Evolutionary conservation across 2,329 filamentous ascomycete genomes (phyloP).

Genomic region (Colletotrichum salicis): DNA sequence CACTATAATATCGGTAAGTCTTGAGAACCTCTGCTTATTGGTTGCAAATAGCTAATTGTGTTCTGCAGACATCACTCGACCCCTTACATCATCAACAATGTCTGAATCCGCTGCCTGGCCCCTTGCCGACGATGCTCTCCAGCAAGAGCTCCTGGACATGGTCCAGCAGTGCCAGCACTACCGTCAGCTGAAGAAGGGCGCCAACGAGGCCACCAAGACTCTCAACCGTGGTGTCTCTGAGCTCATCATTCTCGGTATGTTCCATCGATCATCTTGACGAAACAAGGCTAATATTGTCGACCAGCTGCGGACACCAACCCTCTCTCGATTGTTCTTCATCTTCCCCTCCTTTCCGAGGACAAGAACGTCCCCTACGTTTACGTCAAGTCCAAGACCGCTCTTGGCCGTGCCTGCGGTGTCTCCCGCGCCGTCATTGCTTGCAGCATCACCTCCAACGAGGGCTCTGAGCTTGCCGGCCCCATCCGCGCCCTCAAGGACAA

Average conservation of each 20-base stretch:
- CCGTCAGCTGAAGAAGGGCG: constrained; percentile 85
- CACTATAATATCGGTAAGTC: constrained; percentile 26
- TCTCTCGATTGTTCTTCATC: constrained; percentile 86
- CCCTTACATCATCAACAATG: constrained; percentile 27
- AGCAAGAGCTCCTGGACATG: constrained; percentile 85
- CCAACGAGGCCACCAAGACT: constrained; percentile 75
- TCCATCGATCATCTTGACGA: neutral
- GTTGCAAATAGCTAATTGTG: neutral
- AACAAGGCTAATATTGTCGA: neutral
- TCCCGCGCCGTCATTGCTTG: constrained; percentile 86
- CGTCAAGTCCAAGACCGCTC: constrained; percentile 76
- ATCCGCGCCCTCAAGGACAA: constrained; percentile 92
- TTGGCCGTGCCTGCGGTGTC: constrained; percentile 91
- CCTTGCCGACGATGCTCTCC: constrained; percentile 77
- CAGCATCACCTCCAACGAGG: constrained; percentile 92
- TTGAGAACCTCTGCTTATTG: no score
- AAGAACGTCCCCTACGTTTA: constrained; percentile 76
- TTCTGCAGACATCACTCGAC: constrained; percentile 14
- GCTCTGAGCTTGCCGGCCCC: constrained; percentile 85
- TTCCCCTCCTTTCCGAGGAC: constrained; percentile 89
- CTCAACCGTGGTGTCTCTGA: constrained; percentile 92
- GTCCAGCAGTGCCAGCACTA: constrained; percentile 77
- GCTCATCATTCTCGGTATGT: constrained; percentile 75
- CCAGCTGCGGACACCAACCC: constrained; percentile 84
- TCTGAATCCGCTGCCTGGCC: constrained; percentile 66